Conservation (phyloP, 768 basidiomycete species). For the Mycena sanguinolenta region DNA sequence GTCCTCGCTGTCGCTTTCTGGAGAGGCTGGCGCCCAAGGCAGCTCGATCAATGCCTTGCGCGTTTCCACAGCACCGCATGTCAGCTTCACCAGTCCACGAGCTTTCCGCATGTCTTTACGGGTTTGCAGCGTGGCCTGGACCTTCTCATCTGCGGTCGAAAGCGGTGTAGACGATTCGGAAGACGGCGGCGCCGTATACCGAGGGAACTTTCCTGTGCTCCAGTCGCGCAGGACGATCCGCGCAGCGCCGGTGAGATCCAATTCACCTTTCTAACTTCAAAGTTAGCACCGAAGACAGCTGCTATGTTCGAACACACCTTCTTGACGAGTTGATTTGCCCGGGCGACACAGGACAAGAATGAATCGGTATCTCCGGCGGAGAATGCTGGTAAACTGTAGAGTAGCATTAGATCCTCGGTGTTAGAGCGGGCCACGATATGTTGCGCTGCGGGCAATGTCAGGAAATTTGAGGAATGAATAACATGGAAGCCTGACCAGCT, state of each 20-base stretch:
- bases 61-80: conserved; percentile 50
- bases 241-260: conserved; percentile 81
- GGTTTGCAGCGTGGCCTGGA: conserved; percentile 62
- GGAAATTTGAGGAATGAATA: conserved; percentile 18
- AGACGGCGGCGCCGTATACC: conserved; percentile 73
- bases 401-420: conserved; percentile 89
- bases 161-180: conserved; percentile 39
- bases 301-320: conserved; percentile 66
- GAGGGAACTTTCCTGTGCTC: conserved; percentile 78
- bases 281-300: conserved; percentile 21
- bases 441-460: conserved; percentile 59
- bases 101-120: conserved; percentile 79
- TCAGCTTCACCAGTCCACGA: conserved; percentile 70
- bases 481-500: conserved; percentile 64
- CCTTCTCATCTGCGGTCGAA: conserved; percentile 61
- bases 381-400: conserved; percentile 88
- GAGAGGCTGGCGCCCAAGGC: conserved; percentile 58
- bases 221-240: conserved; percentile 89
- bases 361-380: conserved; percentile 72
- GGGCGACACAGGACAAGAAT: conserved; percentile 84
- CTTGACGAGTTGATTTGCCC: conserved; percentile 80
- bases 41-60: conserved; percentile 55
- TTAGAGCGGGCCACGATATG: conserved; percentile 78
- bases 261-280: conserved; percentile 70
- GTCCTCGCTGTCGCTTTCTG: conserved; percentile 51